These are phyloP conservation scores for Sarcomyxa edulis DNA, from an alignment of 768 basidiomycete genomes.

Conservation along the genomic window DNA sequence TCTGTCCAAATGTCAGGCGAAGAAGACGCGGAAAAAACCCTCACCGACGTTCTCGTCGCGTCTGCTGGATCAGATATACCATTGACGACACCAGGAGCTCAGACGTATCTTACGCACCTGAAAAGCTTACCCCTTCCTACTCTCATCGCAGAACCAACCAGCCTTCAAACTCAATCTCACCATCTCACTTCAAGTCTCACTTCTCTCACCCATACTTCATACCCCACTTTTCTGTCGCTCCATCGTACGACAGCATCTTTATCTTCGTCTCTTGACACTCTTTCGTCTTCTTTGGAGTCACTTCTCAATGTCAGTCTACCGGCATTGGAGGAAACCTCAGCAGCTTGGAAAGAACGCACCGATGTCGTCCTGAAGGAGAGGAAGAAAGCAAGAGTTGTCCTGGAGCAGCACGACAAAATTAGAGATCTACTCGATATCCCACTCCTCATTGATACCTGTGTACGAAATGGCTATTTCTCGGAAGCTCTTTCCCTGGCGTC, in stretches of 20 bases:
- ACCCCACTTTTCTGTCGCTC: constrained; percentile 87
- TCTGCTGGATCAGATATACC: background rate
- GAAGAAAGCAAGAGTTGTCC: constrained; percentile 73
- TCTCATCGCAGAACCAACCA: constrained; percentile 67
- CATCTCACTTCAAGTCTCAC: constrained; percentile 88
- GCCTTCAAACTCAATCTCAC: constrained; percentile 78
- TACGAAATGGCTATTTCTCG: constrained; percentile 86
- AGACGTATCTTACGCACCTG: constrained; percentile 60
- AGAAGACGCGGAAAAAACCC: background rate
- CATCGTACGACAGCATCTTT: constrained; percentile 77
- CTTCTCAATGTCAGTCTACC: constrained; percentile 69
- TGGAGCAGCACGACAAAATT: constrained; percentile 92
- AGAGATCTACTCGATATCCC: constrained; percentile 90
- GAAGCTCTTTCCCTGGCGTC: constrained; percentile 85
- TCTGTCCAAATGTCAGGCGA: too few species aligned
- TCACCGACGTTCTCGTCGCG: background rate
- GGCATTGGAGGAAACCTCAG: constrained; percentile 66
- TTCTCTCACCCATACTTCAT: constrained; percentile 85
- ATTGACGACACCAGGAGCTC: constrained; percentile 23
- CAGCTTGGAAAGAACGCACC: constrained; percentile 67
- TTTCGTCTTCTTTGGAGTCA: constrained; percentile 67
- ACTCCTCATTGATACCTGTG: constrained; percentile 86
- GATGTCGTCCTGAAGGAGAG: constrained; percentile 71
- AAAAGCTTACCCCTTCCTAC: constrained; percentile 60
- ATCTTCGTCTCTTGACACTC: constrained; percentile 62